Base-by-base conservation (phyloP, 2,329 filamentous ascomycete species). In the Penicillium sp. region DNA sequence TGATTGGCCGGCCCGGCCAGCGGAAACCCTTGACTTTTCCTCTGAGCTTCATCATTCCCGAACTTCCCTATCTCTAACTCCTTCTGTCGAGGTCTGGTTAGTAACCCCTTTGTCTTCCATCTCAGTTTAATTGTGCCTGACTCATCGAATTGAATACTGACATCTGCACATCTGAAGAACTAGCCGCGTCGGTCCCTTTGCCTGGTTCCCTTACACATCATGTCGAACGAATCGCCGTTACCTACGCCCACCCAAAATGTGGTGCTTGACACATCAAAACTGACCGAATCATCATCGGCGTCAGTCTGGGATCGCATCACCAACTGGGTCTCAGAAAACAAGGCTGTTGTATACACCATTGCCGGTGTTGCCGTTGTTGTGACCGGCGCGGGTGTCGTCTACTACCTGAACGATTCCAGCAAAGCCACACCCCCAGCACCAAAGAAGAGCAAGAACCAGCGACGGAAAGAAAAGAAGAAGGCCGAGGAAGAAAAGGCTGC, bases 321-420 rank as follows among this genome's bases (percentile, higher is more conserved):
- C 63, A 87, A 81, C 70, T 99, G 94, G 93, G 91, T 89, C 15
- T 90, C 91, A 3, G 93, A 97, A 73, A 92, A 99, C 79, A 97
- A 97, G 80, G 89, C 90, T 46, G 83, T 93, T 52, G 92, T 96
- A 60, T 99, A 97, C 77, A 97, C 94, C 64, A 90, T 97, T 76
- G 94, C 93, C 53, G 94, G 94, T 68, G 89, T 96, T 57, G 93
- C 93, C 51, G 84, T 96, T 46, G 91, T 97, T 41, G 89, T 96
- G 54, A 94, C 91, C 15, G 90, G 90, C 58, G 93, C 92, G 34
- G 93, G 94, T 65, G 90, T 90, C 41, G 88, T 96, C 70, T 99
- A 97, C 80, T 97, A 97, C 75, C 80, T 96, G 64, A 78, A 80
- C 52, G 76, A 88, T 67, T 77, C 79, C 37, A 76, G 71, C 60